These are phyloP conservation scores for Chaetomiaceae sp. DNA, from an alignment of 2,329 filamentous ascomycete species.

Conservation along the genomic window DNA sequence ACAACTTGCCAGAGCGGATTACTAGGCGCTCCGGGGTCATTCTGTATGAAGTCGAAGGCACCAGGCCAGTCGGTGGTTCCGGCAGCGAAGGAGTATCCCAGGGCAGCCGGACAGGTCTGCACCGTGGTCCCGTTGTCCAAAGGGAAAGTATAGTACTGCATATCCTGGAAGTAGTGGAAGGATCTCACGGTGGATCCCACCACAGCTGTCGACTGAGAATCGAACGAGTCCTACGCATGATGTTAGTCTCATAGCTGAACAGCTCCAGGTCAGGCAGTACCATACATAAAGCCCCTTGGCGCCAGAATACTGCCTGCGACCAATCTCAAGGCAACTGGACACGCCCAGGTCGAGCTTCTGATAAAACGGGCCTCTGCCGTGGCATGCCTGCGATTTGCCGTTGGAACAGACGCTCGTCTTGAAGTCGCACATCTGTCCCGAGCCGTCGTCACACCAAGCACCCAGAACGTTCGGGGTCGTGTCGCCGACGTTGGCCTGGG, in stretches of 20 bases:
- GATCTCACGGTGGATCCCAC: constrained; percentile 63
- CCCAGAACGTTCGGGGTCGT: constrained; percentile 79
- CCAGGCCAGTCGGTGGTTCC: constrained; percentile 87
- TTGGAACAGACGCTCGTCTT: constrained; percentile 73
- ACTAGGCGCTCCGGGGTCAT: constrained; percentile 62
- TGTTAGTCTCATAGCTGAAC: background rate
- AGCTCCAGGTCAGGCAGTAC: background rate
- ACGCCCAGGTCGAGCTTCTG: constrained; percentile 61
- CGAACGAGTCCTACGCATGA: constrained; percentile 44
- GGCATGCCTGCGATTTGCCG: constrained; percentile 60
- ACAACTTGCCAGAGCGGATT: constrained; percentile 76
- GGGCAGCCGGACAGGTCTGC: constrained; percentile 72
- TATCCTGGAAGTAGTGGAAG: constrained; percentile 75
- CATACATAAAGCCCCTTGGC: constrained; percentile 44
- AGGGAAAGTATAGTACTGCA: constrained; percentile 65
- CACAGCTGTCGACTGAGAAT: constrained; percentile 42
- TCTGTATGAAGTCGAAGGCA: constrained; percentile 84
- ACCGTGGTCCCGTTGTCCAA: constrained; percentile 66
- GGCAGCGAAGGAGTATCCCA: constrained; percentile 85
- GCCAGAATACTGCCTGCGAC: constrained; percentile 57
- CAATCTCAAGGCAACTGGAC: constrained; percentile 72
- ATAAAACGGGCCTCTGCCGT: constrained; percentile 64
- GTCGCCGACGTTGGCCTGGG: constrained; percentile 84
- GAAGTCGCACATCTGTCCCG: constrained; percentile 60
- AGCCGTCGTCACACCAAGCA: constrained; percentile 79